phyloP scores from a whole-genome alignment of 148 eudicot species.

The Rhododendron henanense region DNA sequence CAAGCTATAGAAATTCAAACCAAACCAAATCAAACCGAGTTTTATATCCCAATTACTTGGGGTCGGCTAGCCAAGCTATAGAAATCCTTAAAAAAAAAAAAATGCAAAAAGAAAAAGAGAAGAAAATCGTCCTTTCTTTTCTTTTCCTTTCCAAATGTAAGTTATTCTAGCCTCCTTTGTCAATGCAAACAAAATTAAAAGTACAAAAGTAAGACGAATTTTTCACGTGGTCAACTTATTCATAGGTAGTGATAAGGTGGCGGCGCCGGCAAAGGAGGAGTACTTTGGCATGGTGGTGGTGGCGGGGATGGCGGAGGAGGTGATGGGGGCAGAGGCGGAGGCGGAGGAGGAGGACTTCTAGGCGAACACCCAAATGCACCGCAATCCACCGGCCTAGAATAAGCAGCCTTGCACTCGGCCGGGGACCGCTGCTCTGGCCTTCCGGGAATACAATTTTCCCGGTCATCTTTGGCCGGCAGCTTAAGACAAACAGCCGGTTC shows the following conservation, averaged over 20 bases:
- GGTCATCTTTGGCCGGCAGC: conserved; percentile 42
- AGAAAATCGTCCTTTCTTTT: background rate
- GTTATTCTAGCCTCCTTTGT: background rate
- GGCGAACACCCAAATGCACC: conserved; percentile 30
- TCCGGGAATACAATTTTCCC: conserved; percentile 43
- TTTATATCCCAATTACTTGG: no score
- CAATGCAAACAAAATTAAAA: background rate
- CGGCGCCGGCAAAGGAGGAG: conserved; percentile 21
- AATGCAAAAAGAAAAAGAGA: background rate
- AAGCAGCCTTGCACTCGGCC: conserved; percentile 40
- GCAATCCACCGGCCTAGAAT: conserved; percentile 42
- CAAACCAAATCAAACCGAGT: no score
- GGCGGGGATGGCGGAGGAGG: conserved; percentile 10
- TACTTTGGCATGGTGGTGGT: background rate
- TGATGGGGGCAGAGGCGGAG: conserved; percentile 9
- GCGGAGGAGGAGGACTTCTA: conserved; percentile 18
- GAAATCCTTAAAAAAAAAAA: background rate
- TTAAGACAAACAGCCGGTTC: conserved; percentile 40
- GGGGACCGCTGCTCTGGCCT: conserved; percentile 48
- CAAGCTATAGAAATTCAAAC: background rate
- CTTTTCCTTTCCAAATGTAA: background rate
- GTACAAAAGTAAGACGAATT: background rate
- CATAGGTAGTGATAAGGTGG: conserved; percentile 5
- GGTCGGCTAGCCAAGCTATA: no score
- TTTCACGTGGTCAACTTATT: background rate